These are phyloP conservation scores for Xylariaceae sp. DNA, from an alignment of 2,329 filamentous ascomycete genomes.

Conservation along the genomic window DNA sequence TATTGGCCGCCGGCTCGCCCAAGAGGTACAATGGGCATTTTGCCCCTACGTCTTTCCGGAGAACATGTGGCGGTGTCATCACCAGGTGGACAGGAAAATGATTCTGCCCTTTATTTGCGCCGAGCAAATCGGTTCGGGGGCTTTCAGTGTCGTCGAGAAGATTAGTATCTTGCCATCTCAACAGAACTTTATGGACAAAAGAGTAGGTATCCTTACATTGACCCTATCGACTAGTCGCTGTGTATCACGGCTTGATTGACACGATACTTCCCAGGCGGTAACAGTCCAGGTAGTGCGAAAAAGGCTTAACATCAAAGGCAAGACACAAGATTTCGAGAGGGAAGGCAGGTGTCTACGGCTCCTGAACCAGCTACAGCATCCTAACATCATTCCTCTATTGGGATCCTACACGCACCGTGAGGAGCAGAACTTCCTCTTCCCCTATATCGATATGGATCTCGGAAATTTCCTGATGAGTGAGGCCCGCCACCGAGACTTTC, in stretches of 20 bases:
- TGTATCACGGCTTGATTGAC: no score
- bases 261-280: no score
- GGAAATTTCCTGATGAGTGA: neutral
- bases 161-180: neutral
- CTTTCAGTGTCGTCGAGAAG: neutral
- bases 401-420: conserved; percentile 1
- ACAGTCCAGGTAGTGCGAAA: no score
- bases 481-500: neutral
- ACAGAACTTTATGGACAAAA: neutral
- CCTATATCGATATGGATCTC: conserved; percentile 5
- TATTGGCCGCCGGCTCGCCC: neutral
- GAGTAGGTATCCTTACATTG: neutral
- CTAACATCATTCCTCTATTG: conserved; percentile 8
- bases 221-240: no score
- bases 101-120: conserved; percentile 1
- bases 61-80: neutral
- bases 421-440: conserved; percentile 2
- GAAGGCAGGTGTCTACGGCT: conserved; percentile 5
- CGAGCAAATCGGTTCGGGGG: neutral
- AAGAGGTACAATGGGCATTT: conserved; percentile 2
- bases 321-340: no score
- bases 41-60: neutral
- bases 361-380: conserved; percentile 8
- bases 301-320: no score
- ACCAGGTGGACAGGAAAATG: neutral